phyloP scores from a whole-genome alignment of 306 rosid genomes.

The Echinosophora koreensis region DNA sequence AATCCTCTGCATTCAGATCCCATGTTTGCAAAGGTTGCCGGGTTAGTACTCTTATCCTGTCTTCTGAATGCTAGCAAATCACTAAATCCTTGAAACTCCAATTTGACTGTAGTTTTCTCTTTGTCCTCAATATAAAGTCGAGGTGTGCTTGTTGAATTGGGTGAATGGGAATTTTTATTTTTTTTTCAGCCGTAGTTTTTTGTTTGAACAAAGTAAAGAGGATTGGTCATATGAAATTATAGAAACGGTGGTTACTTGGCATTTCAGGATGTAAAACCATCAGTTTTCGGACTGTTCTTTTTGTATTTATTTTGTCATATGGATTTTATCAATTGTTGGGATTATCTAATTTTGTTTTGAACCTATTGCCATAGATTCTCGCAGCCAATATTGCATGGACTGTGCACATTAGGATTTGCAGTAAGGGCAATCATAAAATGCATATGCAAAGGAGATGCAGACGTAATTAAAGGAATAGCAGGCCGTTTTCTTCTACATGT shows the following conservation, averaged over 20 bases:
- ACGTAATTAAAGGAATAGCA: constrained; percentile 66
- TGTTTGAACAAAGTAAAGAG: constrained; percentile 20
- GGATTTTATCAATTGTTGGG: constrained; percentile 7
- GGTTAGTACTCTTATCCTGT: constrained; percentile 66
- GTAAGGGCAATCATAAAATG: constrained; percentile 87
- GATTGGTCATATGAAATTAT: constrained; percentile 32
- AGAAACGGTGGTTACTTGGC: not conserved
- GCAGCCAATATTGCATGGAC: constrained; percentile 89
- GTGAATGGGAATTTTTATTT: constrained; percentile 20
- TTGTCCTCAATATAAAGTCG: not conserved
- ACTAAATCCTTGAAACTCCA: constrained; percentile 39
- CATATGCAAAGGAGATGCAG: constrained; percentile 80
- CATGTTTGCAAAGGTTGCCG: constrained; percentile 78
- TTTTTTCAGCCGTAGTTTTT: constrained; percentile 1
- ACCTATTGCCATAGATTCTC: constrained; percentile 69
- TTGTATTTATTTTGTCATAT: constrained; percentile 15
- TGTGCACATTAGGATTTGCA: constrained; percentile 92
- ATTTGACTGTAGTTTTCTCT: constrained; percentile 15
- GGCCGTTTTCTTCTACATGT: constrained; percentile 90
- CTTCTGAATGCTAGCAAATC: constrained; percentile 12
- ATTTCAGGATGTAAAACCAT: constrained; percentile 3
- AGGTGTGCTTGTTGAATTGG: constrained; percentile 32
- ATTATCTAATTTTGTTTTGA: constrained; percentile 39
- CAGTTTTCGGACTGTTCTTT: constrained; percentile 30
- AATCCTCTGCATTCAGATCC: constrained; percentile 98